phyloP scores from a whole-genome alignment of 1,139 yeast genomes.

The Nakaseomyces delphensis region DNA sequence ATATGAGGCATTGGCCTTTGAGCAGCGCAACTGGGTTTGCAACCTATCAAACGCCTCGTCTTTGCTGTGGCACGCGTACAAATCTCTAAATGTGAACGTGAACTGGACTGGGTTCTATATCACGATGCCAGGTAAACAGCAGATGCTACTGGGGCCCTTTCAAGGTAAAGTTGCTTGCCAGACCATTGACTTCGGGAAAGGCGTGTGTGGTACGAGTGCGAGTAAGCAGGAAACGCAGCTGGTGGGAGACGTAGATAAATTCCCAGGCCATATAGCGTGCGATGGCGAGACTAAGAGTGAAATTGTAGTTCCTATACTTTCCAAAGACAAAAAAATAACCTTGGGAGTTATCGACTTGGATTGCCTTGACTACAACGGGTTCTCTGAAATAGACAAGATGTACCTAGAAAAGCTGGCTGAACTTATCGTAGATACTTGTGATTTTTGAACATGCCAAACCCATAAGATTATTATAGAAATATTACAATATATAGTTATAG shows the following conservation, averaged over 20 bases:
- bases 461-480: background rate
- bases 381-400: constrained; percentile 51
- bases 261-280: constrained; percentile 94
- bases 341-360: constrained; percentile 84
- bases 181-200: constrained; percentile 61
- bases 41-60: constrained; percentile 82
- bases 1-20: constrained; percentile 54
- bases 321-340: constrained; percentile 27
- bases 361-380: constrained; percentile 56
- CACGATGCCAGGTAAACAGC: constrained; percentile 25
- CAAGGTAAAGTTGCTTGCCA: constrained; percentile 98
- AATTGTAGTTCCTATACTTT: constrained; percentile 74
- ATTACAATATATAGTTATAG: too few species aligned
- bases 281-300: constrained; percentile 93
- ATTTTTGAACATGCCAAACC: constrained; percentile 1
- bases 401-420: constrained; percentile 53
- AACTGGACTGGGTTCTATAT: constrained; percentile 96
- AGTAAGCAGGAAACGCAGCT: constrained; percentile 48
- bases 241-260: constrained; percentile 65
- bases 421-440: constrained; percentile 38
- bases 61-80: constrained; percentile 80
- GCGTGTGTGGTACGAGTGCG: constrained; percentile 91
- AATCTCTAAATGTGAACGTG: constrained; percentile 46
- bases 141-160: constrained; percentile 78
- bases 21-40: constrained; percentile 75